Conservation (phyloP, 345 rosid species). For the Eucalyptus erythrocorys region DNA sequence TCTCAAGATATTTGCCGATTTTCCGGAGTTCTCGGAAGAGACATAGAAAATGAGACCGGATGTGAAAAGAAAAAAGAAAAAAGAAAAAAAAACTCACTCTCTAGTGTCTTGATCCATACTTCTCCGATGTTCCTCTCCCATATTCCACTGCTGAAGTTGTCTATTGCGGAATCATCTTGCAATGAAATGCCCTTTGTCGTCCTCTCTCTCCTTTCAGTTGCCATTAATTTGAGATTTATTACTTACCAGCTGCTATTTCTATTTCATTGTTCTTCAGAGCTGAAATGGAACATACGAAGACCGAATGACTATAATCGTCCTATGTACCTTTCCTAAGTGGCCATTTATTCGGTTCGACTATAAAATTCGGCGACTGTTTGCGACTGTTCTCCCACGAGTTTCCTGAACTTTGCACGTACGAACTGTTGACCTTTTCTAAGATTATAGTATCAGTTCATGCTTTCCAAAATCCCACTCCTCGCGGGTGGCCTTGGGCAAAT, state of each 20-base stretch:
- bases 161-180: neutral
- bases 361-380: neutral
- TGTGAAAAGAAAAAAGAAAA: neutral
- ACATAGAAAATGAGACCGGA: constrained; percentile 35
- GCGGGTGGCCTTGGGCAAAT: neutral
- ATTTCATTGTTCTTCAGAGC: neutral
- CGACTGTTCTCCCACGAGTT: neutral
- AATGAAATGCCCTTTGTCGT: neutral
- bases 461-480: neutral
- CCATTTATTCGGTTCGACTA: neutral
- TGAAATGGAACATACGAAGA: neutral
- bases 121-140: neutral
- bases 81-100: neutral
- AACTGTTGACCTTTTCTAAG: neutral
- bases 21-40: constrained; percentile 35
- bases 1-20: constrained; percentile 39
- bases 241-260: neutral
- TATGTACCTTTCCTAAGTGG: neutral
- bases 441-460: neutral
- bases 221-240: neutral
- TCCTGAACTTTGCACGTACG: neutral
- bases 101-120: neutral
- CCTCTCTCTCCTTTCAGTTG: neutral
- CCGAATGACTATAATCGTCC: neutral
- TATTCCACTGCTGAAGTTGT: neutral